Conservation (phyloP, 805 yeast genomes). For the Limtongia smithiae region DNA sequence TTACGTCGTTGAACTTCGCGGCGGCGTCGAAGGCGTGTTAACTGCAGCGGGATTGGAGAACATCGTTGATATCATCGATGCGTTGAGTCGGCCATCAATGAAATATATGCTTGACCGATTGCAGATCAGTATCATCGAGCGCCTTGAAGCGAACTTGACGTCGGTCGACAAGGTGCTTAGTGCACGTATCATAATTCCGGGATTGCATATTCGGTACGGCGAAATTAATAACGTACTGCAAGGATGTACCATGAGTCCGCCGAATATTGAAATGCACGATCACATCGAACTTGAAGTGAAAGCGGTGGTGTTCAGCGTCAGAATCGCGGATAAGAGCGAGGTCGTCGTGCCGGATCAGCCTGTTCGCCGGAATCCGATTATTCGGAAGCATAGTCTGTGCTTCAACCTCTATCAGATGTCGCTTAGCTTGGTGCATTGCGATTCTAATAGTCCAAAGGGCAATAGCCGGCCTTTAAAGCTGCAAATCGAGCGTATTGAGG, state of each 20-base stretch:
- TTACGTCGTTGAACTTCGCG: conserved; percentile 50
- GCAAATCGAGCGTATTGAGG: conserved; percentile 34
- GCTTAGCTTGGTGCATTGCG: conserved; percentile 7
- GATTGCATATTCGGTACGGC: conserved; percentile 42
- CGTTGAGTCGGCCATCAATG: conserved; percentile 36
- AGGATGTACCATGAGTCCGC: conserved; percentile 7
- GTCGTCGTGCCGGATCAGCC: neutral
- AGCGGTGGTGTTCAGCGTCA: conserved; percentile 4
- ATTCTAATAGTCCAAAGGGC: neutral
- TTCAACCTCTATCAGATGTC: conserved; percentile 13
- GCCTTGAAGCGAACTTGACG: conserved; percentile 40
- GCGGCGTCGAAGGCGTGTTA: conserved; percentile 46
- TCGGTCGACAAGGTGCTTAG: conserved; percentile 42
- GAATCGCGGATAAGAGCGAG: conserved; percentile 13
- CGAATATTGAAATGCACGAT: conserved; percentile 2
- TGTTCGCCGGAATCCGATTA: conserved; percentile 17
- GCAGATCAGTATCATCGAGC: conserved; percentile 55
- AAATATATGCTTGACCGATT: conserved; percentile 58
- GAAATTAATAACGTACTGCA: conserved; percentile 22
- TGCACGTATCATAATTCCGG: conserved; percentile 49
- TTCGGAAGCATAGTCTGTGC: conserved; percentile 14
- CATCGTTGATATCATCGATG: conserved; percentile 40
- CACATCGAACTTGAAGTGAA: conserved; percentile 20
- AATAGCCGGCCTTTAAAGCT: conserved; percentile 31
- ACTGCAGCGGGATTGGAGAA: conserved; percentile 47